Evolutionary conservation across 2,329 filamentous ascomycete genomes (phyloP).

Genomic region (Colletotrichum siamense): DNA sequence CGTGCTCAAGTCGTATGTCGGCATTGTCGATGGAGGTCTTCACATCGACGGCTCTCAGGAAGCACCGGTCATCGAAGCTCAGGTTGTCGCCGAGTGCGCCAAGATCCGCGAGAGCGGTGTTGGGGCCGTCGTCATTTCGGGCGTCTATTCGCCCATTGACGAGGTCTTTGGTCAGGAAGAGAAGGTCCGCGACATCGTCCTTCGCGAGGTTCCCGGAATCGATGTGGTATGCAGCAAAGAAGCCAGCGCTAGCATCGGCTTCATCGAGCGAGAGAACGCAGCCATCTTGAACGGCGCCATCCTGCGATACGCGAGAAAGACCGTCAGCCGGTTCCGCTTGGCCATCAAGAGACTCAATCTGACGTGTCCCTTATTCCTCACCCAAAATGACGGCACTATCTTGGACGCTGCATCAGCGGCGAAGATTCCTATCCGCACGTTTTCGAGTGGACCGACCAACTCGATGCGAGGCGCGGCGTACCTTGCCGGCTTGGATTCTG

Average conservation of each 20-base stretch:
- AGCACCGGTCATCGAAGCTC: constrained; percentile 36
- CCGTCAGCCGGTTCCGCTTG: constrained; percentile 60
- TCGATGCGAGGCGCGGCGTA: constrained; percentile 57
- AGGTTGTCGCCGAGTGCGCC: constrained; percentile 33
- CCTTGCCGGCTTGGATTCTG: constrained; percentile 45
- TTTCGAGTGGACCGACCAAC: constrained; percentile 55
- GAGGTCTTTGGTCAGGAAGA: constrained; percentile 51
- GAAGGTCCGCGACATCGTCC: constrained; percentile 47
- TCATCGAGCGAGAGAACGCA: constrained; percentile 69
- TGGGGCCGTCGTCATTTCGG: constrained; percentile 51
- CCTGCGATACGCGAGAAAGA: constrained; percentile 40
- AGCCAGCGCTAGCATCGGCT: constrained; percentile 55
- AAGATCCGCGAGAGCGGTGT: constrained; percentile 50
- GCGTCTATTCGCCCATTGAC: constrained; percentile 61
- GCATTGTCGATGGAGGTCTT: constrained; percentile 53
- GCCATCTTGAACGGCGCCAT: constrained; percentile 70
- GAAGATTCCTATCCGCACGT: constrained; percentile 58
- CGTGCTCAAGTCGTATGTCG: constrained; percentile 51
- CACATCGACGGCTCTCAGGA: constrained; percentile 57
- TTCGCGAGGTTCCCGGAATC: constrained; percentile 40
- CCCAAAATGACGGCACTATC: constrained; percentile 69
- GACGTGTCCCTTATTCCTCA: constrained; percentile 62
- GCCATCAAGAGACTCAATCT: constrained; percentile 56
- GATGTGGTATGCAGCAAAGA: constrained; percentile 57
- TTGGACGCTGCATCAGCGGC: constrained; percentile 59